Evolutionary conservation across 108 stramenopile genomes (phyloP).

Genomic region (Schizochytrium sp.): DNA sequence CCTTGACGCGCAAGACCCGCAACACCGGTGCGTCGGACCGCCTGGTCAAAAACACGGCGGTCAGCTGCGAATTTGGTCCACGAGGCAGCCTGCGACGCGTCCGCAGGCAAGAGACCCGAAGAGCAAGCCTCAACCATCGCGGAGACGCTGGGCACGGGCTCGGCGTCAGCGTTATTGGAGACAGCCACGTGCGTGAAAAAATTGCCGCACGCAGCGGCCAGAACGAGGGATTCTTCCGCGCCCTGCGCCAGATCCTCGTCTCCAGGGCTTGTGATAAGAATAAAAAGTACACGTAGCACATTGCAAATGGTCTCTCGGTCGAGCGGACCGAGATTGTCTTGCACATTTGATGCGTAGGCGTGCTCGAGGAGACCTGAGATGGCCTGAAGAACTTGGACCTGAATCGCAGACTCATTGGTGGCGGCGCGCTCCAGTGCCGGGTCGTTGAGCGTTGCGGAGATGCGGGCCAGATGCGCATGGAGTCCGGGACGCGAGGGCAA

Average conservation of each 20-base stretch:
- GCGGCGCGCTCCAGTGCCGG: neutral
- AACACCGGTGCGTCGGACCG: neutral
- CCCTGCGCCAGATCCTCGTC: neutral
- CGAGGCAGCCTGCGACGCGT: neutral
- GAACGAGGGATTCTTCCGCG: neutral
- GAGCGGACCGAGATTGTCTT: neutral
- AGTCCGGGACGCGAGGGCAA: neutral
- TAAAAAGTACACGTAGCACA: neutral
- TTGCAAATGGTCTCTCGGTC: neutral
- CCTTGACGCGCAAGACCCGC: neutral
- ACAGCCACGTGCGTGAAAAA: neutral
- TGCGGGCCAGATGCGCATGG: neutral
- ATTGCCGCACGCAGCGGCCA: neutral
- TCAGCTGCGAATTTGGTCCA: neutral
- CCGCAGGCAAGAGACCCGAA: neutral
- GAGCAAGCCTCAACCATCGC: neutral
- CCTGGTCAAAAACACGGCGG: neutral
- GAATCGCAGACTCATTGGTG: neutral
- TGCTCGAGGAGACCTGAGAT: neutral
- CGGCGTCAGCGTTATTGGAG: neutral
- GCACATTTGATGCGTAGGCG: neutral
- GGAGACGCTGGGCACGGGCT: neutral
- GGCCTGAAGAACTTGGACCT: neutral
- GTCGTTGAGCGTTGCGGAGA: neutral
- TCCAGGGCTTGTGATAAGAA: neutral